Conservation (phyloP, 2,329 filamentous ascomycete species). For the Aspergillus uvarum region DNA sequence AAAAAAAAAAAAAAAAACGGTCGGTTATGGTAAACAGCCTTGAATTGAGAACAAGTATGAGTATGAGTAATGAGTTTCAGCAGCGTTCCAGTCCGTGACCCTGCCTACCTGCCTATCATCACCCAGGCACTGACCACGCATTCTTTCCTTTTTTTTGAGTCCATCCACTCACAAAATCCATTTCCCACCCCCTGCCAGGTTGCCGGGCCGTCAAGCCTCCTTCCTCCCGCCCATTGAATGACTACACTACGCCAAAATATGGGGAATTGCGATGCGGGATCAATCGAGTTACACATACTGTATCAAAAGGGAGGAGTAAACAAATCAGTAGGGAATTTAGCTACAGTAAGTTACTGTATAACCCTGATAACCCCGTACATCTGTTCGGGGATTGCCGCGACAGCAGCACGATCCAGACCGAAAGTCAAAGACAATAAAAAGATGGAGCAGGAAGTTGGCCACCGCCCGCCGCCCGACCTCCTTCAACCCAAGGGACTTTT, state of each 20-base stretch:
- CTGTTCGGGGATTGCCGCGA: too few relatives aligned
- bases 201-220: neutral
- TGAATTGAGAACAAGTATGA: too few relatives aligned
- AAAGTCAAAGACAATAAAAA: neutral
- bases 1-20: too few relatives aligned
- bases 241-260: neutral
- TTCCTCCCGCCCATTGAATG: neutral
- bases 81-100: conserved; percentile 7
- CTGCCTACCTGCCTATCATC: conserved; percentile 7
- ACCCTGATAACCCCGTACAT: too few relatives aligned
- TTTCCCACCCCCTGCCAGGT: neutral
- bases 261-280: neutral
- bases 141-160: neutral
- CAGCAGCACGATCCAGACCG: neutral
- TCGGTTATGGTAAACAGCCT: neutral
- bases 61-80: neutral
- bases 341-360: too few relatives aligned
- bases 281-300: too few relatives aligned
- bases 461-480: neutral
- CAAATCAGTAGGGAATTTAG: too few relatives aligned
- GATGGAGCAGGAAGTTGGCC: neutral
- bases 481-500: neutral
- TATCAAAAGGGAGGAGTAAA: neutral
- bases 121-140: conserved; percentile 4
- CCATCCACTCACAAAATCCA: too few relatives aligned